phyloP scores from a whole-genome alignment of 805 yeast genomes.

The Blastobotrys peoriensis region DNA sequence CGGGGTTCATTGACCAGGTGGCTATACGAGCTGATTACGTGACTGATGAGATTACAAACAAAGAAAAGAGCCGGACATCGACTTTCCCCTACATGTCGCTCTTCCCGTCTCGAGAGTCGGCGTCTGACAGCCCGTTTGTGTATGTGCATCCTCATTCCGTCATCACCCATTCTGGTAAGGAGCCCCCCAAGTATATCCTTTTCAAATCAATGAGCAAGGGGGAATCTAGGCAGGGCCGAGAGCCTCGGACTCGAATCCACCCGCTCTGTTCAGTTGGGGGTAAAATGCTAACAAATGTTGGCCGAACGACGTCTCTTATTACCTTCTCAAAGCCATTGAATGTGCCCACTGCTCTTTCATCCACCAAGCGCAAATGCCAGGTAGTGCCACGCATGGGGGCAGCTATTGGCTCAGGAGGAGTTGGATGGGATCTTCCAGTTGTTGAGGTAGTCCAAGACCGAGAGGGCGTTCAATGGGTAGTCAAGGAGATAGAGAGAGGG shows the following conservation, averaged over 20 bases:
- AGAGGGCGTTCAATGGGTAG: constrained; percentile 61
- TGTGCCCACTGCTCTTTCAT: constrained; percentile 62
- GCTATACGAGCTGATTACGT: constrained; percentile 76
- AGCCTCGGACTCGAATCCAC: constrained; percentile 48
- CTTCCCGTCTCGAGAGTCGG: constrained; percentile 35
- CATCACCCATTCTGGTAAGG: constrained; percentile 50
- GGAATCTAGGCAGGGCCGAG: constrained; percentile 38
- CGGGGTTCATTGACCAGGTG: constrained; percentile 89
- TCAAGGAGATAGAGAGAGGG: constrained; percentile 9
- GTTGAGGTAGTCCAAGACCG: constrained; percentile 69
- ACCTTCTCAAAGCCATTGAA: constrained; percentile 90
- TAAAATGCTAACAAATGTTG: constrained; percentile 69
- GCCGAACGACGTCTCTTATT: constrained; percentile 62
- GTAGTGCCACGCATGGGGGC: constrained; percentile 91
- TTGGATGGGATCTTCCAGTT: constrained; percentile 89
- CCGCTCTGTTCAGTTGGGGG: constrained; percentile 73
- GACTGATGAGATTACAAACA: constrained; percentile 53
- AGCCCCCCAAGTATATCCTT: constrained; percentile 76
- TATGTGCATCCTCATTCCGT: constrained; percentile 79
- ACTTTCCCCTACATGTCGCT: constrained; percentile 51
- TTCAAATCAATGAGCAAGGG: constrained; percentile 62
- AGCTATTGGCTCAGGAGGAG: constrained; percentile 70
- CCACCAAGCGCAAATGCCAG: constrained; percentile 75
- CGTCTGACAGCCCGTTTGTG: constrained; percentile 43
- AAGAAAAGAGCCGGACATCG: constrained; percentile 49